Evolutionary conservation across 331 rosid species (phyloP), one percentile per base, ranked within the genome.

Genomic region (Acacia pycnantha): DNA sequence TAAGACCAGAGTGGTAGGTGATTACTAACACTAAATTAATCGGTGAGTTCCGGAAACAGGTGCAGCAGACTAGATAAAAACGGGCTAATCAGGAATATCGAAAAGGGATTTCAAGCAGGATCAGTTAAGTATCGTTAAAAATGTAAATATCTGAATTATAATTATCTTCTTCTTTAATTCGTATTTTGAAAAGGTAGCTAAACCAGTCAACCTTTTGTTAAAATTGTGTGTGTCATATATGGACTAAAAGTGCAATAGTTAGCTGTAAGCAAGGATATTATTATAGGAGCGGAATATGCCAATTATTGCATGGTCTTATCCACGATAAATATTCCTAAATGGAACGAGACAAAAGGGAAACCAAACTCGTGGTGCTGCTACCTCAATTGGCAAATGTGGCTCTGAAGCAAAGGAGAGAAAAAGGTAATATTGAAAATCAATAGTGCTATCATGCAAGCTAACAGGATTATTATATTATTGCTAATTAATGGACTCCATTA

Each of bases 321-420:
- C 6, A 47, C 27, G 29, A 53, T 22, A 37, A 80, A 46, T 43
- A 37, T 70, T 77, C 71, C 75, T 53, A 7, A 54, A 71, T 37
- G 29, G 26, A 82, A 78, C 48, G 26, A 4, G 77, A 75, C 77
- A 79, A 43, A 69, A 65, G 48, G 31, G 18, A 40, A 76, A n/a
- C 62, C 61, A 21, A 72, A 86, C 61, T 19, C 67, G 54, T 29
- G 48, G 54, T 37, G 8, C 12, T 33, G 24, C n/a, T 24, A 3
- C 69, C 27, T 24, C n/a, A 56, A 11, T 21, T 11, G 40, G 44
- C 41, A 48, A 51, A 53, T 80, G 82, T 47, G 85, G 56, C 43
- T 86, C 66, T 44, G 35, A 80, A 73, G 41, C 44, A 59, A 82
- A 86, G 78, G 19, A 58, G 73, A 4, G n/a, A 50, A 75, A 8